Evolutionary conservation across 78 protist species (phyloP).

Genomic region (Abeoforma whisleri): DNA sequence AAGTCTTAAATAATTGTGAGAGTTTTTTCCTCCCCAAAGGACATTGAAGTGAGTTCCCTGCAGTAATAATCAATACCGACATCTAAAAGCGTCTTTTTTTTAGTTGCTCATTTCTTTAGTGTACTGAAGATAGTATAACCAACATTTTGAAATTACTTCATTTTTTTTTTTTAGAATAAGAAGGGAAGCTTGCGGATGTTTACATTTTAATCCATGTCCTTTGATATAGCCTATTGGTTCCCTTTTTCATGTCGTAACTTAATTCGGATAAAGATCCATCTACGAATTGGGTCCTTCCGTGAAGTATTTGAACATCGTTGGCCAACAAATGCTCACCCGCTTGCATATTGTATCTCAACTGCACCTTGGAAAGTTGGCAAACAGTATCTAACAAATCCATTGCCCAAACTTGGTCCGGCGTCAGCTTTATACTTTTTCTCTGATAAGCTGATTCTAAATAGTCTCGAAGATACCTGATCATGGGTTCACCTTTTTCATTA

Average conservation of each 20-base stretch:
- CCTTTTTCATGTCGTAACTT: background rate
- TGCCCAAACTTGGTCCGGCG: constrained; percentile 6
- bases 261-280: background rate
- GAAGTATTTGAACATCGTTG: constrained; percentile 15
- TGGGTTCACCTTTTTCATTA: constrained; percentile 4
- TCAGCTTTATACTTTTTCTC: background rate
- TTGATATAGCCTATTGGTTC: constrained; percentile 13
- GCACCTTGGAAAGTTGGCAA: background rate
- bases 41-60: too few relatives aligned
- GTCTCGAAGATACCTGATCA: constrained; percentile 14
- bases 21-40: background rate
- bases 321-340: constrained; percentile 24
- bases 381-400: constrained; percentile 21
- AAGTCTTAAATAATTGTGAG: background rate
- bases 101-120: constrained; percentile 8
- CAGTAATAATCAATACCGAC: too few relatives aligned
- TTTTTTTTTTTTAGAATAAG: constrained; percentile 20
- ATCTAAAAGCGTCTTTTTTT: too few relatives aligned
- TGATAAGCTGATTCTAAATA: constrained; percentile 31
- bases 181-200: background rate
- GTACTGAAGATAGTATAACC: too few relatives aligned
- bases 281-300: constrained; percentile 27
- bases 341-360: constrained; percentile 17
- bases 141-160: too few relatives aligned
- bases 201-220: constrained; percentile 27